Percentiles rank a stretch among this genome's conserved stretches.
phyloP scores from a whole-genome alignment of 257 asterid genomes.

The Nicotiana benthamiana region DNA sequence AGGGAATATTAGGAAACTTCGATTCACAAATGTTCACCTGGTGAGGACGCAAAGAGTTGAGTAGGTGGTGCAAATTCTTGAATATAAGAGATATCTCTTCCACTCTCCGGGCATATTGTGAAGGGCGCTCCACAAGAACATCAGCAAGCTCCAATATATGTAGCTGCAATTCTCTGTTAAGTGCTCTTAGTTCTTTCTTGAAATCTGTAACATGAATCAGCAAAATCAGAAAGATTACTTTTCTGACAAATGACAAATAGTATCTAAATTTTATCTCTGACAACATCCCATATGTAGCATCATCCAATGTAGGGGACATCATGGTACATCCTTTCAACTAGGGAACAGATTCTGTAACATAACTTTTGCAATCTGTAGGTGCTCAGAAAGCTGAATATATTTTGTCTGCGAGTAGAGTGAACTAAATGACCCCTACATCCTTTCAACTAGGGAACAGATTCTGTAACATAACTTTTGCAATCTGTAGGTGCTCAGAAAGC shows the following conservation, averaged over 20 bases:
- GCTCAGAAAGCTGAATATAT: neutral
- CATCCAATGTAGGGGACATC: neutral
- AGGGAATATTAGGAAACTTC: neutral
- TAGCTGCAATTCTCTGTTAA: slow-evolving; percentile 82
- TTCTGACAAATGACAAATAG: neutral
- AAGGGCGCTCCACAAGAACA: slow-evolving; percentile 90
- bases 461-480: neutral
- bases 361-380: neutral
- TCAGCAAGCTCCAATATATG: slow-evolving; percentile 91
- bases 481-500: neutral
- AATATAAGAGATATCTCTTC: slow-evolving; percentile 87
- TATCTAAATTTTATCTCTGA: neutral
- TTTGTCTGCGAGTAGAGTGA: neutral
- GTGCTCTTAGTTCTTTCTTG: slow-evolving; percentile 85
- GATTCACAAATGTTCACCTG: slow-evolving; percentile 44
- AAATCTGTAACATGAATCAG: slow-evolving; percentile 39
- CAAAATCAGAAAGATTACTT: neutral
- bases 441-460: neutral
- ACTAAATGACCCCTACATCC: neutral
- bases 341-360: neutral
- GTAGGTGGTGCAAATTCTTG: slow-evolving; percentile 91
- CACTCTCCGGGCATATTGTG: slow-evolving; percentile 93
- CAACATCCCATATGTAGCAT: neutral
- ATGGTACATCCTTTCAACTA: neutral
- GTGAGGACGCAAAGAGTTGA: slow-evolving; percentile 91